Evolutionary conservation across 2,329 filamentous ascomycete species (phyloP).

Genomic region (Tolypocladium capitatum): DNA sequence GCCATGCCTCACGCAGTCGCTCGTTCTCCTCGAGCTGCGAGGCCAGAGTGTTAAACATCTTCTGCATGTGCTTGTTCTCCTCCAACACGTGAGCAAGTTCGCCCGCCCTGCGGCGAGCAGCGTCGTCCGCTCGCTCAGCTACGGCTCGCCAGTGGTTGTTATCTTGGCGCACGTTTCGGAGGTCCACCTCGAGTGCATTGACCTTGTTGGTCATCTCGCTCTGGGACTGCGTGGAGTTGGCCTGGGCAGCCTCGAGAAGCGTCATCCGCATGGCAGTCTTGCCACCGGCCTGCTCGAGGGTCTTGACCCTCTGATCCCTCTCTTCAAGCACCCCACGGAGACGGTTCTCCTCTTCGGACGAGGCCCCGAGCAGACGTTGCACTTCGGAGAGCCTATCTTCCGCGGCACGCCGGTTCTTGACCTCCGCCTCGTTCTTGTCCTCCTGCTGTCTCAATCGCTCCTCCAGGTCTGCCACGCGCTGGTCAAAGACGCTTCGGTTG

Average conservation of each 20-base stretch:
- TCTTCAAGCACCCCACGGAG: slow-evolving; percentile 56
- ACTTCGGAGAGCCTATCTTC: slow-evolving; percentile 62
- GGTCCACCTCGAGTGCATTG: slow-evolving; percentile 38
- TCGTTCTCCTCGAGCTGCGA: slow-evolving; percentile 77
- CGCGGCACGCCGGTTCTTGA: slow-evolving; percentile 47
- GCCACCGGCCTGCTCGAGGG: slow-evolving; percentile 40
- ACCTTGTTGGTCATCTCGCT: slow-evolving; percentile 43
- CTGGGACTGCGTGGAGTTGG: slow-evolving; percentile 39
- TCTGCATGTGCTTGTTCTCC: slow-evolving; percentile 61
- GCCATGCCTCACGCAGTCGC: slow-evolving; percentile 70
- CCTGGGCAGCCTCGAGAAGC: slow-evolving; percentile 56
- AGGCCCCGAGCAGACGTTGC: slow-evolving; percentile 54
- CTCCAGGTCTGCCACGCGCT: slow-evolving; percentile 56
- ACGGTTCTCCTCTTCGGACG: slow-evolving; percentile 59
- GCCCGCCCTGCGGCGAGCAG: slow-evolving; percentile 32
- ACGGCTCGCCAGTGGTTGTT: slow-evolving; percentile 48
- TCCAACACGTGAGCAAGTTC: slow-evolving; percentile 35
- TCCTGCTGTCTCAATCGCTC: slow-evolving; percentile 53
- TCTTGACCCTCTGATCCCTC: slow-evolving; percentile 52
- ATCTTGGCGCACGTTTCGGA: slow-evolving; percentile 42
- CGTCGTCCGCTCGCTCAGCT: slow-evolving; percentile 44
- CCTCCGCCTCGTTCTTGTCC: slow-evolving; percentile 49
- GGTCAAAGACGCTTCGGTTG: slow-evolving; percentile 43
- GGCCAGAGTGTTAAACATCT: slow-evolving; percentile 59
- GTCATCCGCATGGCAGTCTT: slow-evolving; percentile 48